Evolutionary conservation across 192 early-diverging fungal species (phyloP).

Genomic region (Phycomyces blakesleeanus): DNA sequence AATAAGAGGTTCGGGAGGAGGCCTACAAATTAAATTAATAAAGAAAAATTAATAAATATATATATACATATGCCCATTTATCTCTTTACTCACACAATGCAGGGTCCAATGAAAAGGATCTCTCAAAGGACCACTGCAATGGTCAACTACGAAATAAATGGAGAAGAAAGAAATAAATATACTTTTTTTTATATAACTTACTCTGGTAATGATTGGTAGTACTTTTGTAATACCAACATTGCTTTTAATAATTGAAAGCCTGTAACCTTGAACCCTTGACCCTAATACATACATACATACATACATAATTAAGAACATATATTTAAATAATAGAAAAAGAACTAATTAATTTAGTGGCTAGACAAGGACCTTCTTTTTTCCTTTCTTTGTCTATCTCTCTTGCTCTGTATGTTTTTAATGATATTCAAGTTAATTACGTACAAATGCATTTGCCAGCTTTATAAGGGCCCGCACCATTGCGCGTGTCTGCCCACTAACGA

Average conservation of each 20-base stretch:
- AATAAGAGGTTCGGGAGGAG: conserved; percentile 22
- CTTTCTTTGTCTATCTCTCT: no score
- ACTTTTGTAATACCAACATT: conserved; percentile 51
- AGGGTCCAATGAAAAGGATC: conserved; percentile 3
- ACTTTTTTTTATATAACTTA: conserved; percentile 10
- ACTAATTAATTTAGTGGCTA: no score
- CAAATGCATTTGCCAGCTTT: conserved; percentile 39
- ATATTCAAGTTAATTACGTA: conserved; percentile 22
- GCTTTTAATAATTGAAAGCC: conserved; percentile 49
- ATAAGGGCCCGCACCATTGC: conserved; percentile 45
- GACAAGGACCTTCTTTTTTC: no score
- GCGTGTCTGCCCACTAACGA: conserved; percentile 42
- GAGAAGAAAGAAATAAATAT: neutral
- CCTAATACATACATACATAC: conserved; percentile 25
- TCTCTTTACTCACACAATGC: no score
- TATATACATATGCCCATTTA: no score
- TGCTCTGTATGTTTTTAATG: no score
- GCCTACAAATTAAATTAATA: conserved; percentile 13
- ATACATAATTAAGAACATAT: no score
- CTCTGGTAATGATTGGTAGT: conserved; percentile 34
- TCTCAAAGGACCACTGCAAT: conserved; percentile 22
- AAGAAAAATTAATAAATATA: no score
- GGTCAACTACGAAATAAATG: neutral
- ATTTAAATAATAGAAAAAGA: no score
- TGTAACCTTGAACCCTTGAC: conserved; percentile 60